These are phyloP conservation scores for Malassezia dermatis DNA, from an alignment of 1,284 basidiomycete species.

Conservation along the genomic window DNA sequence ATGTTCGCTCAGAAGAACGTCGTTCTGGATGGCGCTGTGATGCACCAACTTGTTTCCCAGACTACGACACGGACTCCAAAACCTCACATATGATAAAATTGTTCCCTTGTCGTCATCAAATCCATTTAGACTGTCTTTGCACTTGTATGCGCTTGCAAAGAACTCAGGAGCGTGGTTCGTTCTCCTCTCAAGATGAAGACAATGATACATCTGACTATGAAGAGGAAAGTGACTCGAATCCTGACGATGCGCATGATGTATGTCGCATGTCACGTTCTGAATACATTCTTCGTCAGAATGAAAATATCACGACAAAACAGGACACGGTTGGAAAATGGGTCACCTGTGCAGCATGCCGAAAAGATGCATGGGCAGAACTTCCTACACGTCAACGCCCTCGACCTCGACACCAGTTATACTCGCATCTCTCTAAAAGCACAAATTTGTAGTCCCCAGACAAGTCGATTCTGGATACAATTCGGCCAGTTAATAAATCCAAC, in stretches of 20 bases:
- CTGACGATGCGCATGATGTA: neutral
- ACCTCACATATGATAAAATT: slow-evolving; percentile 22
- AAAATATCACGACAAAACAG: neutral
- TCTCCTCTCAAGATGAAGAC: neutral
- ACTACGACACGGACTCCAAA: slow-evolving; percentile 14
- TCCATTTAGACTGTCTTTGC: slow-evolving; percentile 40
- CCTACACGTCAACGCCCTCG: slow-evolving; percentile 23
- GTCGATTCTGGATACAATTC: neutral
- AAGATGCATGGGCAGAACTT: slow-evolving; percentile 36
- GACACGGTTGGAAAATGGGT: slow-evolving; percentile 38
- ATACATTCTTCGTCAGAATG: neutral
- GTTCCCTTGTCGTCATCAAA: slow-evolving; percentile 35
- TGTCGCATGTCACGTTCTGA: neutral
- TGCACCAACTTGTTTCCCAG: slow-evolving; percentile 32
- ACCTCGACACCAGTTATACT: neutral
- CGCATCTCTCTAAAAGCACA: neutral
- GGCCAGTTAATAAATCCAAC: neutral
- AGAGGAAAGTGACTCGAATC: slow-evolving; percentile 9
- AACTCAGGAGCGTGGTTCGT: neutral
- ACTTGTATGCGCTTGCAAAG: slow-evolving; percentile 33
- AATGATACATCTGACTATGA: slow-evolving; percentile 9
- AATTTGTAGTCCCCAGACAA: neutral
- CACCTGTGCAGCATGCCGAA: slow-evolving; percentile 33
- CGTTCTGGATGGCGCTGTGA: slow-evolving; percentile 35
- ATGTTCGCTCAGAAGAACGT: slow-evolving; percentile 29